Conservation (phyloP, 805 yeast species). For the Starmerella khaoyaiensis region DNA sequence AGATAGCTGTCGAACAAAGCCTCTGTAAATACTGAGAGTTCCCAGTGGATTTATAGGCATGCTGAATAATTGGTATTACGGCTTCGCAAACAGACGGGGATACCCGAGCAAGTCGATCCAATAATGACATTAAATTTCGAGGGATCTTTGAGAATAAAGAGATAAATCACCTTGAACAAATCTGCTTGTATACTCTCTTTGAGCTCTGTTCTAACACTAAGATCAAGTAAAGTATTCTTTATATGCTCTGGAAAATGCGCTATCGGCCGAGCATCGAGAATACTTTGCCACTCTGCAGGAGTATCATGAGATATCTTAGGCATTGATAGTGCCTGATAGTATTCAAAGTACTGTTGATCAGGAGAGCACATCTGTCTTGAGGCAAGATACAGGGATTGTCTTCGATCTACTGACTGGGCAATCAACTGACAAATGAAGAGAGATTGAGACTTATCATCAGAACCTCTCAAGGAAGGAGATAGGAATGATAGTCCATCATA, state of each 20-base stretch:
- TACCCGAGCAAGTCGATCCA: slow-evolving; percentile 7
- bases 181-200: slow-evolving; percentile 9
- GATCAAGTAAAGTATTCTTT: not conserved
- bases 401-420: too few species aligned
- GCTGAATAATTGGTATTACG: slow-evolving; percentile 7
- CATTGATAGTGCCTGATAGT: slow-evolving; percentile 1
- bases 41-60: not conserved
- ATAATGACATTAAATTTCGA: slow-evolving; percentile 5
- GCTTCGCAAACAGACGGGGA: slow-evolving; percentile 10
- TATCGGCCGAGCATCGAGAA: not conserved
- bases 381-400: slow-evolving; percentile 12
- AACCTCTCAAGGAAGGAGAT: not conserved
- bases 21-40: not conserved
- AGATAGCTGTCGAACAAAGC: not conserved
- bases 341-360: slow-evolving; percentile 9
- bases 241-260: slow-evolving; percentile 4
- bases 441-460: too few species aligned
- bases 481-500: slow-evolving; percentile 1
- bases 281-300: too few species aligned
- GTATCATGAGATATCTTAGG: too few species aligned
- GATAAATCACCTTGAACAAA: slow-evolving; percentile 10
- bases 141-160: not conserved
- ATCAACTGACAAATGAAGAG: too few species aligned
- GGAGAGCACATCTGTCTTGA: slow-evolving; percentile 7
- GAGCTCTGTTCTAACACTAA: slow-evolving; percentile 6